Evolutionary conservation across 768 basidiomycete species (phyloP).

Genomic region (Suillus clintonianus): DNA sequence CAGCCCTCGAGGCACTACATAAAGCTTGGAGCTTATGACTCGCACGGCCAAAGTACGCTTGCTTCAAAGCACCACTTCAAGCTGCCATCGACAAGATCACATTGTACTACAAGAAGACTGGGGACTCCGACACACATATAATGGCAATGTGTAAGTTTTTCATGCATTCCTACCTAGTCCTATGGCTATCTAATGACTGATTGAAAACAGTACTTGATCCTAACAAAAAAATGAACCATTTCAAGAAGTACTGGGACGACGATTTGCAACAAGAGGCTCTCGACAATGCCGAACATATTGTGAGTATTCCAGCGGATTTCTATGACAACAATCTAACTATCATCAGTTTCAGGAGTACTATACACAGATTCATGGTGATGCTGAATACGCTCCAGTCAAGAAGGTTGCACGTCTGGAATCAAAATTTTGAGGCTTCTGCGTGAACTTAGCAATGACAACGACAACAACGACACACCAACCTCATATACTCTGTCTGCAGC

Average conservation of each 20-base stretch:
- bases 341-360: constrained; percentile 17
- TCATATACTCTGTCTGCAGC: constrained; percentile 2
- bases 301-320: constrained; percentile 2
- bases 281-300: constrained; percentile 16
- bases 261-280: constrained; percentile 15
- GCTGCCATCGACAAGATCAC: constrained; percentile 32
- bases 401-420: background rate
- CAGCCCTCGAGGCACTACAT: constrained; percentile 31
- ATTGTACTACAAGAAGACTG: constrained; percentile 36
- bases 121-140: constrained; percentile 32
- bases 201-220: constrained; percentile 25
- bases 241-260: constrained; percentile 28
- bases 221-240: constrained; percentile 20
- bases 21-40: constrained; percentile 22
- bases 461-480: constrained; percentile 3
- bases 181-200: too few species aligned
- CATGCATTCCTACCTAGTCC: too few species aligned
- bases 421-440: background rate
- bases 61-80: constrained; percentile 24
- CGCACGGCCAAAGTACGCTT: constrained; percentile 11
- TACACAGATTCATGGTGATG: background rate
- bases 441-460: constrained; percentile 9
- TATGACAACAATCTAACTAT: background rate
- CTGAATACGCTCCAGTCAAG: background rate
- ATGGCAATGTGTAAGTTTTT: constrained; percentile 34